Conservation (phyloP, 345 rosid genomes). For the Sonneratia alba region DNA sequence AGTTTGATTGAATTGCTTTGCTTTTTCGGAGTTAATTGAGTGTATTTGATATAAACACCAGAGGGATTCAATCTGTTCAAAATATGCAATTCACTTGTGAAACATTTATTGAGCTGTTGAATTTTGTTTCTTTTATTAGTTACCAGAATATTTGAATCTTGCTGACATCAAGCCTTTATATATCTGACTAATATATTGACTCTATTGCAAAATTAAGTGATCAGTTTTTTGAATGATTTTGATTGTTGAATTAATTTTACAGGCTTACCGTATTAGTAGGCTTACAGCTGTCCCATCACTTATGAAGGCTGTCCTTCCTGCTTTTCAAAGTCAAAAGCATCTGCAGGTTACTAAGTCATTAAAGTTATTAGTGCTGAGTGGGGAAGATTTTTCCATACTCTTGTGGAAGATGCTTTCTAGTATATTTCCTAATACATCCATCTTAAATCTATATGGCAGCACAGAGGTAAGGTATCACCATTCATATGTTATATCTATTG, state of each 20-base stretch:
- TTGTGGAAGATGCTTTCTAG: constrained; percentile 64
- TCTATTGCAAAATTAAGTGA: not conserved
- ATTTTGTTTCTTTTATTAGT: not conserved
- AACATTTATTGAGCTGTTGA: not conserved
- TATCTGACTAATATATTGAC: not conserved
- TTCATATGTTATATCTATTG: constrained; percentile 3
- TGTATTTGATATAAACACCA: not conserved
- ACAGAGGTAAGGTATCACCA: constrained; percentile 63
- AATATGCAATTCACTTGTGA: not conserved
- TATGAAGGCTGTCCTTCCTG: constrained; percentile 61
- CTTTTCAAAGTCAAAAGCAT: constrained; percentile 38
- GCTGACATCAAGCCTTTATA: not conserved
- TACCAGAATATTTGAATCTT: not conserved
- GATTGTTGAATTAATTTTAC: constrained; percentile 6
- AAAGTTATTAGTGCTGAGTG: constrained; percentile 73
- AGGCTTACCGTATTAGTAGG: constrained; percentile 77
- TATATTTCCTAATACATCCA: constrained; percentile 54
- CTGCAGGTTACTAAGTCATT: constrained; percentile 37
- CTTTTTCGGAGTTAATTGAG: not conserved
- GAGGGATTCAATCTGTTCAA: not conserved
- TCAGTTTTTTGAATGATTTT: not conserved
- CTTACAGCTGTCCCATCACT: constrained; percentile 76
- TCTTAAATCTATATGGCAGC: constrained; percentile 85
- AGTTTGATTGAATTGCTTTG: not conserved
- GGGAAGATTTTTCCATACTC: constrained; percentile 69